Base-by-base conservation (phyloP, 129 eudicot genomes). In the Chrysanthemum seticuspe region DNA sequence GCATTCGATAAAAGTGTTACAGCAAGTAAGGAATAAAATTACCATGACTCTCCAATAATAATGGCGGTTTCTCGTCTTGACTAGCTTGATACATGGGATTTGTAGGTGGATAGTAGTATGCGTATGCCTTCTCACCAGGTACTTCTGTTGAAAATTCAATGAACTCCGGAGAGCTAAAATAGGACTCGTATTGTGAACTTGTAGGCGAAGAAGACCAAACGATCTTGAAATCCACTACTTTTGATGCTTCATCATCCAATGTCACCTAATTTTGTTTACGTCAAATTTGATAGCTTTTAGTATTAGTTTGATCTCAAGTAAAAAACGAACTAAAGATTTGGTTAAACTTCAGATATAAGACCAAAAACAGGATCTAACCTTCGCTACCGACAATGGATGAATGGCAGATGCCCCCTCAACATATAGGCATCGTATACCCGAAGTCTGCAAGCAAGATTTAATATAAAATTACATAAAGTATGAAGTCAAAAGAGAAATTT, bases 321-420 rank as follows among this genome's bases (percentile, higher is more conserved):
- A 71, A 13, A 12, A 16, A 40, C 5, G 58, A 53, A 0, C 0
- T 53, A 14, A 13, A 53, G 58, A 13, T 53, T 53, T 53, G 58
- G 58, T 13, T 13, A 53, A 53, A 62, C 19, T 62, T 27, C 14
- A 5, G n/a, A 62, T 45, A 45, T 12, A 34, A 2, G 15, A 57
- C 16, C 58, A 54, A 47, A 13, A 49, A 23, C n/a, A 21, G 16
- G 57, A 77, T 14, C 16, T 7, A 69, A 85, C 90, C 90, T 85
- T 85, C 14, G 83, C 90, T 73, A 85, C 74, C 52, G 87, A 85
- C 70, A 74, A 36, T n/a, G 87, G 87, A 76, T 76, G 83, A 58
- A 74, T 3, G 13, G 85, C 80, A 55, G 85, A 87, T 76, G 84
- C 87, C 13, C 94, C 94, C 82, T 87, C 94, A 65, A 87, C 73